Conservation (phyloP, 2,329 filamentous ascomycete genomes). For the Metarhizium album region DNA sequence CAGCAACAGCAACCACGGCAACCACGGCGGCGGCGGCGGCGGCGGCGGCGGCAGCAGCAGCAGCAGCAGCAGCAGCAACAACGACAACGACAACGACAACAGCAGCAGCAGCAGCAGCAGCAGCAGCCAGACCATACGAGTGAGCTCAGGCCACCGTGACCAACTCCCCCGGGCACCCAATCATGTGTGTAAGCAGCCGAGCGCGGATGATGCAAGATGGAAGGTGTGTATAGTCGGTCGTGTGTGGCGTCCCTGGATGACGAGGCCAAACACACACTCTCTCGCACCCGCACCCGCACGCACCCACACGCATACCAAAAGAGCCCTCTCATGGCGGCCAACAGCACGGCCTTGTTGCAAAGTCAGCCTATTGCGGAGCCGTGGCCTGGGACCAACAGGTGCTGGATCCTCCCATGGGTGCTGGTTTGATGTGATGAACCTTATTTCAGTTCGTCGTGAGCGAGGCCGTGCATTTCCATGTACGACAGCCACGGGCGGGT, state of each 20-base stretch:
- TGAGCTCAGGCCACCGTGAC: background rate
- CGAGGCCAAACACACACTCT: background rate
- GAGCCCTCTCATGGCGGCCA: background rate
- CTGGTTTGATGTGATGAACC: background rate
- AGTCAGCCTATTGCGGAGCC: background rate
- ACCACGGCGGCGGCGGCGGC: too few relatives aligned
- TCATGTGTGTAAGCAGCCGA: slow-evolving; percentile 1
- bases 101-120: background rate
- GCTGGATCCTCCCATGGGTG: background rate
- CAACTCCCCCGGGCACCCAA: background rate
- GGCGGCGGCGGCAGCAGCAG: too few relatives aligned
- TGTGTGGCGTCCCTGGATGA: background rate
- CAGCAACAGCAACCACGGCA: background rate
- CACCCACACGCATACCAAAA: background rate
- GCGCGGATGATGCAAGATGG: background rate
- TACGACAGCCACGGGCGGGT: background rate
- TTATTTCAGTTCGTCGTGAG: background rate
- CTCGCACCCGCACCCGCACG: background rate
- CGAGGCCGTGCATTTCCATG: background rate
- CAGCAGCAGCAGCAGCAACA: background rate
- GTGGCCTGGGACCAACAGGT: background rate
- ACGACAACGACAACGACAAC: background rate
- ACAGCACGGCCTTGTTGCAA: background rate
- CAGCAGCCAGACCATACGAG: background rate
- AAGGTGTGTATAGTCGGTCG: background rate